Evolutionary conservation across 2,329 filamentous ascomycete species (phyloP).

Genomic region (Botrytis elliptica): DNA sequence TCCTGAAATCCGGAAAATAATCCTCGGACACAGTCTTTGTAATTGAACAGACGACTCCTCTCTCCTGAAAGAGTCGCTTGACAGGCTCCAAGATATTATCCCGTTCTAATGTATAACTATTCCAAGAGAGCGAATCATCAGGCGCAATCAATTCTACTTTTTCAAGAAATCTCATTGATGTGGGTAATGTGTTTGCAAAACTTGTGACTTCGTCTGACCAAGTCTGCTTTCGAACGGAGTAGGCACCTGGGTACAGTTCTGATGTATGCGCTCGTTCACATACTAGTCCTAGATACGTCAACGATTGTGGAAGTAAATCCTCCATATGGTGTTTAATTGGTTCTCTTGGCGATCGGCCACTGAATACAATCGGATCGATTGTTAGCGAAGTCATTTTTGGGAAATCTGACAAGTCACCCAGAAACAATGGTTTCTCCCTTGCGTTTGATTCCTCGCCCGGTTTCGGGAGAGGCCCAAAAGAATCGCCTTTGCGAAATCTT

Average conservation of each 20-base stretch:
- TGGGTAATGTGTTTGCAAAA: background rate
- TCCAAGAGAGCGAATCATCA: background rate
- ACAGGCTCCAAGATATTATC: background rate
- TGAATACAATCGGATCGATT: background rate
- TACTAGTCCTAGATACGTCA: background rate
- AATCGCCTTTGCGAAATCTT: background rate
- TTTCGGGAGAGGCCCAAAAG: too few species aligned
- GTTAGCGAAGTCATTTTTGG: background rate
- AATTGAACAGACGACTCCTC: background rate
- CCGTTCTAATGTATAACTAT: background rate
- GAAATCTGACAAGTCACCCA: background rate
- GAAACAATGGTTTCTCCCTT: background rate
- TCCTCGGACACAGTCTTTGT: fast-evolving
- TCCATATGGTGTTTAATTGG: background rate
- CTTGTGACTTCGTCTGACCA: background rate
- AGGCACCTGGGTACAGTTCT: background rate
- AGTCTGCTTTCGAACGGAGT: background rate
- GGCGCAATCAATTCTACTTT: background rate
- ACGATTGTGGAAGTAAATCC: background rate
- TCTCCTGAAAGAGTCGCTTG: background rate
- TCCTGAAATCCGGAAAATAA: background rate
- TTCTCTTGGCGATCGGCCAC: background rate
- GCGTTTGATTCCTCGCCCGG: too few species aligned
- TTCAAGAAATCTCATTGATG: background rate
- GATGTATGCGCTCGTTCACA: background rate